Base-by-base conservation (phyloP, 345 rosid species). In the Xanthoceras sorbifolium region DNA sequence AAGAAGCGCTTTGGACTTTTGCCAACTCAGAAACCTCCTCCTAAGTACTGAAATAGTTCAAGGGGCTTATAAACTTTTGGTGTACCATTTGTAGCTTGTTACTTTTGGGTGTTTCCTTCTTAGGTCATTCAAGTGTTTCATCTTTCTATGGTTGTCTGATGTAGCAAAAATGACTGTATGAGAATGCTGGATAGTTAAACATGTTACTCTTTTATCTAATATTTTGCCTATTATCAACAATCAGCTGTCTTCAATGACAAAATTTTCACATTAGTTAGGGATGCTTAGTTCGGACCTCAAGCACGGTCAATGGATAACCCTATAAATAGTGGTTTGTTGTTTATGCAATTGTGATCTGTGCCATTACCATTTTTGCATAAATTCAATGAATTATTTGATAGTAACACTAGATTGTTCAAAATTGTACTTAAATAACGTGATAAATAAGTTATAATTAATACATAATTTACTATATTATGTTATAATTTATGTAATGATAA, bases 1-100 rank as follows among this genome's bases (percentile, higher is more conserved):
- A 89, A 89, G 85, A 89, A 87, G 83, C 87, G 90, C 2, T 89
- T 87, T 23, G 90, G 90, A 31, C 78, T 89, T 81, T 78, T 89
- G 81, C 92, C 90, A 5, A 89, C 89, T 46, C 89, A 85, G 79
- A 81, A 84, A 59, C 79, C 90, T 9, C 88, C 92, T 32, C 88
- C 1, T 9, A 89, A 87, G 78, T 87, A 86, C 69, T 89, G 71
- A 82, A 74, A 46, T n/a, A 9, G 3, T 22, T 22, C 5, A 34
- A 64, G 60, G 60, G 77, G 31, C 42, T 20, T 46, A 0, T 46
- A 0, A 22, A 31, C 31, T 12, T 25, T 29, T 22, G 61, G 44
- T 63, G 40, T 61, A 42, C 12, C 22, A 32, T 44, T n/a, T 74
- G 48, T 11, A 64, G 46, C 69, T 74, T 63, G 31, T 73, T 62